Evolutionary conservation across 768 basidiomycete species (phyloP), one percentile per base, ranked within the genome.

Genomic region (Mycena belliarum): DNA sequence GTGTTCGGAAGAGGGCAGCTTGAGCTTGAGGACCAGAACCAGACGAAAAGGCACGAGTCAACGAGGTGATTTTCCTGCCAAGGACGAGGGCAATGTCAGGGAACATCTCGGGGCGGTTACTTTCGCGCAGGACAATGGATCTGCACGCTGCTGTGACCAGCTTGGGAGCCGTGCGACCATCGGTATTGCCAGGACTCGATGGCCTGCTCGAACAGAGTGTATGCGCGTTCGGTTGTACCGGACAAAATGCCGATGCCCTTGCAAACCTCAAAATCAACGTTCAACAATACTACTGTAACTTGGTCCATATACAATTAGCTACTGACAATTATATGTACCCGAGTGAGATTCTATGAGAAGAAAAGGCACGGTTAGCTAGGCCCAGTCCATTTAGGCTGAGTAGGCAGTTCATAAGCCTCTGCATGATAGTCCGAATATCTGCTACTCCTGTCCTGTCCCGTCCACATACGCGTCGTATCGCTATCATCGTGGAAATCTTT

Each of bases 131-230:
- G 6, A 89, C 85, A 53, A 92, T 79, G 25, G 84, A 80, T 25
- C 92, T 74, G 44, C 85, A 82, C 3, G 86, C 88, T 14, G 84
- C 92, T 0, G 88, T 87, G 14, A 83, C 77, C 42, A 83, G 73
- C 69, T 82, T 90, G 21, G 91, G n/a, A n/a, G n/a, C 86, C 61
- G 80, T 85, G 49, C 83, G 79, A 35, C 92, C 91, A 94, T 35
- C 82, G 82, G 67, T 83, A 87, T 11, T 75, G 69, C 15, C 81
- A 82, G 29, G 75, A 76, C 23, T 72, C 58, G 82, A 86, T 89
- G 24, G 83, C 82, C 63, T 87, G 84, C 72, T 82, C 81, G 72
- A 93, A 93, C 25, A 93, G 72, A 53, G 77, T 77, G 57, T 79
- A 80, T 12, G 87, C 87, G 61, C 91, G 88, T 63, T 82, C 77